Percentiles rank a stretch among this genome's conserved stretches.
phyloP scores from a whole-genome alignment of 208 protist genomes.

The Wallacemonas sp. region DNA sequence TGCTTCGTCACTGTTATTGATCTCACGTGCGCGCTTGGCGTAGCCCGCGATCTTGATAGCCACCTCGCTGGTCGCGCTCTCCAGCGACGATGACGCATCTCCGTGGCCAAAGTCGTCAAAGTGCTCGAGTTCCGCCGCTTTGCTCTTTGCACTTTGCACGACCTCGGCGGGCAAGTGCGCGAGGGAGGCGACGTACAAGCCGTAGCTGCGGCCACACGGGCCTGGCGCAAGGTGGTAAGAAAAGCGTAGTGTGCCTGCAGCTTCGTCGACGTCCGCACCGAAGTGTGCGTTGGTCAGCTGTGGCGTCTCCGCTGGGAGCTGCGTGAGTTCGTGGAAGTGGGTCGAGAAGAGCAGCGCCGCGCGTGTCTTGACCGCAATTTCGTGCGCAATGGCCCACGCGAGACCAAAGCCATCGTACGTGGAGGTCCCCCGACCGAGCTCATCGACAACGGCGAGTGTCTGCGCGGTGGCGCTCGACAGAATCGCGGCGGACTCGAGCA shows the following conservation, averaged over 20 bases:
- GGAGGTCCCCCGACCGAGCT: slow-evolving; percentile 98
- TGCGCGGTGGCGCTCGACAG: slow-evolving; percentile 90
- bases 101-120: slow-evolving; percentile 44
- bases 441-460: slow-evolving; percentile 98
- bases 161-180: slow-evolving; percentile 85
- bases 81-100: neutral
- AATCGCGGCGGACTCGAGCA: slow-evolving; percentile 99
- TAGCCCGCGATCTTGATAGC: slow-evolving; percentile 39
- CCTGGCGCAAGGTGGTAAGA: slow-evolving; percentile 84
- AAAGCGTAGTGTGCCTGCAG: slow-evolving; percentile 74
- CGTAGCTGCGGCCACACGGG: slow-evolving; percentile 89
- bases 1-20: slow-evolving; percentile 15
- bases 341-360: slow-evolving; percentile 97
- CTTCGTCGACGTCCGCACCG: slow-evolving; percentile 56
- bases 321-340: slow-evolving; percentile 99
- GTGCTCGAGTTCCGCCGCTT: slow-evolving; percentile 84
- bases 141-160: slow-evolving; percentile 69
- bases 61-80: slow-evolving; percentile 20
- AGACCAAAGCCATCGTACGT: slow-evolving; percentile 99
- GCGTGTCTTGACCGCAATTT: slow-evolving; percentile 81
- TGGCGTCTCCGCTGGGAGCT: slow-evolving; percentile 60
- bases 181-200: slow-evolving; percentile 91
- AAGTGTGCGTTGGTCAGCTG: slow-evolving; percentile 83
- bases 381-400: slow-evolving; percentile 98
- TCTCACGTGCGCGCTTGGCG: slow-evolving; percentile 67